Conservation (phyloP, 352 stramenopile genomes). For the Phytophthora cryptogea region DNA sequence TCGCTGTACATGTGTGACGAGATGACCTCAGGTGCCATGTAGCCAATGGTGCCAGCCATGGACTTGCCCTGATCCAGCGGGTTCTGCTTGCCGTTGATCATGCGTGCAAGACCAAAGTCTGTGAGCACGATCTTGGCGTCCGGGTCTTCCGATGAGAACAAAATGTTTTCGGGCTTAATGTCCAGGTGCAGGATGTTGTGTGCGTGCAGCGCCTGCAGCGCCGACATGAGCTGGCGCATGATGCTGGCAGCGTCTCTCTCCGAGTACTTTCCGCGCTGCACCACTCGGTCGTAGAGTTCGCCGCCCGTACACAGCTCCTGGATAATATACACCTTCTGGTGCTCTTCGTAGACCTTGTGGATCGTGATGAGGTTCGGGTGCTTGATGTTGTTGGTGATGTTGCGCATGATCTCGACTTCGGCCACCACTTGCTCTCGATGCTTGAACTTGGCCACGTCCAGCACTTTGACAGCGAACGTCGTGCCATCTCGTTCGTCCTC, state of each 20-base stretch:
- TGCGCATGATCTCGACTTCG: constrained; percentile 81
- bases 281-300: constrained; percentile 79
- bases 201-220: constrained; percentile 63
- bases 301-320: constrained; percentile 73
- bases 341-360: constrained; percentile 84
- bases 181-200: constrained; percentile 85
- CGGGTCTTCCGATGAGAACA: constrained; percentile 53
- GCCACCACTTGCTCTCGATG: constrained; percentile 69
- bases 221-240: constrained; percentile 69
- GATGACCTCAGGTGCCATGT: constrained; percentile 81
- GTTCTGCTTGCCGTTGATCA: constrained; percentile 76
- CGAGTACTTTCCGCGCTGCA: constrained; percentile 67
- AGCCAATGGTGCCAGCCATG: constrained; percentile 79
- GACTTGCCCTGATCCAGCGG: constrained; percentile 59
- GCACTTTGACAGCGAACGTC: constrained; percentile 74
- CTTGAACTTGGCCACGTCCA: constrained; percentile 80
- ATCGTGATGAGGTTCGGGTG: constrained; percentile 81
- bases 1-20: constrained; percentile 67
- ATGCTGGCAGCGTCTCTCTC: constrained; percentile 65
- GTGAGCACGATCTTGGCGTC: constrained; percentile 73
- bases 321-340: constrained; percentile 82
- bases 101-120: constrained; percentile 77
- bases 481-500: constrained; percentile 60
- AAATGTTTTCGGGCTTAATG: constrained; percentile 85
- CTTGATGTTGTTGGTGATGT: constrained; percentile 82